A percentile compares a stretch with the other conserved stretches of the same genome.
Evolutionary conservation across 2,329 filamentous ascomycete genomes (phyloP).

Genomic region (Geoglossum cookeanum): DNA sequence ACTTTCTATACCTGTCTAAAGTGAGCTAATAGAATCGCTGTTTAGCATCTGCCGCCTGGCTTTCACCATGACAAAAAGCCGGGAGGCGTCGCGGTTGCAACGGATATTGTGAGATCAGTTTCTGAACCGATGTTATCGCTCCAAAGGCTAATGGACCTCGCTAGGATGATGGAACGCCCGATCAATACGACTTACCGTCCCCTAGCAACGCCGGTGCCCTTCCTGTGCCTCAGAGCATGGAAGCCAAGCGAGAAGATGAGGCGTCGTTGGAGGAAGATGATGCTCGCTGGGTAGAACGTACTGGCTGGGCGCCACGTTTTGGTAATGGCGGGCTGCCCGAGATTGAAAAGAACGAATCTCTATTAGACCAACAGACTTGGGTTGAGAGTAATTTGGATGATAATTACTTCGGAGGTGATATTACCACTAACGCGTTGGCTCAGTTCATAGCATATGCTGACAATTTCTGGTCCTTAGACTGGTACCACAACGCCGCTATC

Average conservation of each 20-base stretch:
- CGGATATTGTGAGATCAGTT: slow-evolving; percentile 41
- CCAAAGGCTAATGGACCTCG: not conserved
- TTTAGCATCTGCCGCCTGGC: slow-evolving; percentile 41
- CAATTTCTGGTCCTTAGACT: slow-evolving; percentile 37
- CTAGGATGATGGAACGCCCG: slow-evolving; percentile 40
- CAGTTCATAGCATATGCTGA: slow-evolving; percentile 2
- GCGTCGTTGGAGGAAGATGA: slow-evolving; percentile 31
- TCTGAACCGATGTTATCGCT: slow-evolving; percentile 1
- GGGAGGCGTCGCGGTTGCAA: slow-evolving; percentile 51
- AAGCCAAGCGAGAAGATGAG: slow-evolving; percentile 31
- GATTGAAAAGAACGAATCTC: slow-evolving; percentile 37
- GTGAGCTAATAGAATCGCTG: slow-evolving; percentile 10
- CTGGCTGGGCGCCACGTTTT: slow-evolving; percentile 81
- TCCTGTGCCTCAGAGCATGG: slow-evolving; percentile 22
- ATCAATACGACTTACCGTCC: slow-evolving; percentile 59
- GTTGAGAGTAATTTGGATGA: slow-evolving; percentile 71
- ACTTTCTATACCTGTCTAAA: not conserved
- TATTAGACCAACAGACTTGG: slow-evolving; percentile 77
- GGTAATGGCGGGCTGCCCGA: slow-evolving; percentile 32
- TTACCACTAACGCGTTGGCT: not conserved
- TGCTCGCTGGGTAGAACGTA: slow-evolving; percentile 18
- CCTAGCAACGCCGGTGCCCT: slow-evolving; percentile 52
- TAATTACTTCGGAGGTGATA: slow-evolving; percentile 66
- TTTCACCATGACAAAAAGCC: slow-evolving; percentile 41
- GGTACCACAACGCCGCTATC: slow-evolving; percentile 94